Evolutionary conservation across 257 asterid species (phyloP).

Genomic region (Dorcoceras hygrometricum): DNA sequence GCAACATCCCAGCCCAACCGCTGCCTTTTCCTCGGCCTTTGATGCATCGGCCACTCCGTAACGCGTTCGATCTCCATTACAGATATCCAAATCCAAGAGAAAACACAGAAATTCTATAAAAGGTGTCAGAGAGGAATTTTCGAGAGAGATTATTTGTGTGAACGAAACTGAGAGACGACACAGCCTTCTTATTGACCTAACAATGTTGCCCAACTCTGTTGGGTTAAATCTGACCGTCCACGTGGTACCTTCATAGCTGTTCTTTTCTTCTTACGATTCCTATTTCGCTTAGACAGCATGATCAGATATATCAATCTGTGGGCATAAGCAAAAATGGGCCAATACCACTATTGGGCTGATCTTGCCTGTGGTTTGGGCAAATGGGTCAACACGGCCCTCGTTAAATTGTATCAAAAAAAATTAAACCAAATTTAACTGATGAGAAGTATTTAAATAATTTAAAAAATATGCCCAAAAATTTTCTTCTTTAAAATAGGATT

Average conservation of each 20-base stretch:
- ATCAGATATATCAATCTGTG: no score
- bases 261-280: constrained; percentile 32
- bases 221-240: constrained; percentile 38
- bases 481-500: no score
- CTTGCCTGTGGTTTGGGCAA: background rate
- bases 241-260: constrained; percentile 34
- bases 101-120: constrained; percentile 2
- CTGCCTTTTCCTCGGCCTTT: constrained; percentile 71
- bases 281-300: background rate
- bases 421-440: no score
- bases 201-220: constrained; percentile 25
- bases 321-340: no score
- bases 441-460: no score
- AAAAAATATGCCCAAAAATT: no score
- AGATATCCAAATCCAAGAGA: constrained; percentile 24
- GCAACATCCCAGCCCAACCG: constrained; percentile 94
- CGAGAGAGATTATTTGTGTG: constrained; percentile 20
- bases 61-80: constrained; percentile 93
- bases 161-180: constrained; percentile 14
- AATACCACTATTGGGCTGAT: background rate
- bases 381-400: background rate
- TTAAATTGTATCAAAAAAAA: no score
- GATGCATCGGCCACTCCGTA: constrained; percentile 79
- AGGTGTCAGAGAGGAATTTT: background rate
- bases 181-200: constrained; percentile 37